Evolutionary conservation across 1,284 basidiomycete species (phyloP), one percentile per base, ranked within the genome.

Genomic region (Ceratobasidium sp.): DNA sequence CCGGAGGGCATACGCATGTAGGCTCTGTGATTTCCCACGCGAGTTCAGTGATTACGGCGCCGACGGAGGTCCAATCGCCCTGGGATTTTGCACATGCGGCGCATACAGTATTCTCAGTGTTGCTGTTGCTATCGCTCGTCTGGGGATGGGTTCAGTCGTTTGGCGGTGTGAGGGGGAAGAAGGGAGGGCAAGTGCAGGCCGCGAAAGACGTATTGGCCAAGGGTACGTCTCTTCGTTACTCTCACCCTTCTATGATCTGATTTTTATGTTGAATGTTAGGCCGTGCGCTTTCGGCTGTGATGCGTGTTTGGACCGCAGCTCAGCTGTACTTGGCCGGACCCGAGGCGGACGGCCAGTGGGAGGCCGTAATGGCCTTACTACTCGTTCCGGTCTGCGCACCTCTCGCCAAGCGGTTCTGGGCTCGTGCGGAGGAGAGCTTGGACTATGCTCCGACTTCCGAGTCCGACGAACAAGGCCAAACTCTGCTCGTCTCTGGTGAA

Each of bases 21-120:
- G 69, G 69, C 24, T 73, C 69, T 2, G 69, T 73, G n/a, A 73
- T 73, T 54, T 69, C 71, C 24, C 75, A 73, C n/a, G 62, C 67
- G 19, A 62, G 75, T 7, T 73, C 75, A 11, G 75, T 76, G 1
- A 71, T 76, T 31, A 48, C 41, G 6, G 50, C 75, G 9, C 50
- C 56, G 9, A 29, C 56, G 17, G 53, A 62, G 33, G 65, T 62
- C 1, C 56, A 54, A 6, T 62, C 59, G 27, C 59, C 75, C 31
- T 75, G 75, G 75, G 67, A 66, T 27, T 56, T 66, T 17, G 64
- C 72, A 14, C 62, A 72, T 27, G 33, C 56, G 15, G 50, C 64
- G 41, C 75, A 77, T 45, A 72, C 75, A 2, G 51, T 76, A 11
- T 36, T 77, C 29, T 69, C 76, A 19, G 50, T 75, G 27, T 31